These are phyloP conservation scores for Naegleria gruberi DNA, from an alignment of 208 protist species.

Conservation along the genomic window DNA sequence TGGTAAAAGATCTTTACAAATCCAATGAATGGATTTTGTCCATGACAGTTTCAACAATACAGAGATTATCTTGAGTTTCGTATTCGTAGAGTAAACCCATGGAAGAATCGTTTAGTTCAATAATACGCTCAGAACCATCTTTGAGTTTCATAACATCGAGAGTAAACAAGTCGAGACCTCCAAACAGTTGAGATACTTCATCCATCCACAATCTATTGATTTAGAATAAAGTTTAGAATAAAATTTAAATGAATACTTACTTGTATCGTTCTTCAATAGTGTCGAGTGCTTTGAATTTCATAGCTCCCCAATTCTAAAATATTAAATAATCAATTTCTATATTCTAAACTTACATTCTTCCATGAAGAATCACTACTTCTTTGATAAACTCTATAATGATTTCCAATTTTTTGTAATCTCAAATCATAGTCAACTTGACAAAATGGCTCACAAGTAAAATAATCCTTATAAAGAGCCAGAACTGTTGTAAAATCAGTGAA, in stretches of 20 bases:
- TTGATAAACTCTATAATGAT: slow-evolving; percentile 21
- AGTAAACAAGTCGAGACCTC: slow-evolving; percentile 34
- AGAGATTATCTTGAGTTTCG: slow-evolving; percentile 24
- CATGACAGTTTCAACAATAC: slow-evolving; percentile 27
- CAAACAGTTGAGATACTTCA: slow-evolving; percentile 25
- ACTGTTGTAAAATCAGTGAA: not conserved
- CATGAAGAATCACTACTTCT: slow-evolving; percentile 13
- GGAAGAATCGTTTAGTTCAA: slow-evolving; percentile 38
- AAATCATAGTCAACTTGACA: slow-evolving; percentile 23
- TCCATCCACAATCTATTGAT: slow-evolving; percentile 30
- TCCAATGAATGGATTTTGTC: not conserved
- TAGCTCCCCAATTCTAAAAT: slow-evolving; percentile 11
- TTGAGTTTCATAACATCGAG: slow-evolving; percentile 35
- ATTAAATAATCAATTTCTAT: too few species aligned
- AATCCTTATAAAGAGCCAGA: slow-evolving; percentile 7
- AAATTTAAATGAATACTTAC: not conserved
- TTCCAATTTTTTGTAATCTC: slow-evolving; percentile 31
- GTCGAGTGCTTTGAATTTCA: slow-evolving; percentile 10
- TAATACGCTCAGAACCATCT: slow-evolving; percentile 30
- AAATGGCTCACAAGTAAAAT: slow-evolving; percentile 32
- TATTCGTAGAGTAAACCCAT: slow-evolving; percentile 32
- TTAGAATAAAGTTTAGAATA: not conserved
- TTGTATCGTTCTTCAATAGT: slow-evolving; percentile 14
- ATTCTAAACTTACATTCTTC: slow-evolving; percentile 16
- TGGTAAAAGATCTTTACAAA: too few species aligned